Evolutionary conservation across 2,329 filamentous ascomycete genomes (phyloP), one percentile per base, ranked within the genome.

Genomic region (Ophiognomonia clavigignenti-juglandacearum): DNA sequence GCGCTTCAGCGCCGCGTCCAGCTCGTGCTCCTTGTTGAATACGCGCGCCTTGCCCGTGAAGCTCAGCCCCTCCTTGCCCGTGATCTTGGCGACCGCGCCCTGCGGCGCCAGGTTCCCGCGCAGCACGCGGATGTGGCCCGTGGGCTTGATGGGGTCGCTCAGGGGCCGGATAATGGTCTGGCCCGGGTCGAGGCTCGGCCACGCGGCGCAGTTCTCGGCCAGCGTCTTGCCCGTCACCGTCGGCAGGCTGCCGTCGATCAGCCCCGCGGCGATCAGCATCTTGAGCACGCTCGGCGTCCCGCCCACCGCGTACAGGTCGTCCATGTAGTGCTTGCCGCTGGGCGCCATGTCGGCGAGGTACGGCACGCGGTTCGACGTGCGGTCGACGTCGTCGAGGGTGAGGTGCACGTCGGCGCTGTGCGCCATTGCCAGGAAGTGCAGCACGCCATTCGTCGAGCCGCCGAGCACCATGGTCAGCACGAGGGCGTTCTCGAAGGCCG

Each of bases 191-290:
- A 89, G 85, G 4, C 80, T 82, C 10, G 85, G 83, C 66, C 81
- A 85, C n/a, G 77, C 72, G 43, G 82, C 81, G 27, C 95, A 83
- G 64, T 96, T 96, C 68, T 96, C 77, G 48, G 86, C 88, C 53
- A 96, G 73, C 1, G 89, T 95, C 73, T 93, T 93, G 45, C 90
- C 91, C 0, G 91, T 96, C 10, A 95, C 85, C 5, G 90, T 96
- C 11, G 85, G 78, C 51, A 89, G 88, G 40, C 74, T 79, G 51
- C 90, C 91, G 56, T 93, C 82, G 43, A 96, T 77, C 35, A 96
- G 70, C 6, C 86, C 87, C 50, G 91, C 89, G 53, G 86, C 87
- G 53, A 95, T 79, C 36, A 96, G 78, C 61, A 92, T 82, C 69
- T 95, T 95, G 65, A 95, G 87, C 6, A 96, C 84, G 0, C 86